Conservation (phyloP, 352 stramenopile species). For the Globisporangium nunn region DNA sequence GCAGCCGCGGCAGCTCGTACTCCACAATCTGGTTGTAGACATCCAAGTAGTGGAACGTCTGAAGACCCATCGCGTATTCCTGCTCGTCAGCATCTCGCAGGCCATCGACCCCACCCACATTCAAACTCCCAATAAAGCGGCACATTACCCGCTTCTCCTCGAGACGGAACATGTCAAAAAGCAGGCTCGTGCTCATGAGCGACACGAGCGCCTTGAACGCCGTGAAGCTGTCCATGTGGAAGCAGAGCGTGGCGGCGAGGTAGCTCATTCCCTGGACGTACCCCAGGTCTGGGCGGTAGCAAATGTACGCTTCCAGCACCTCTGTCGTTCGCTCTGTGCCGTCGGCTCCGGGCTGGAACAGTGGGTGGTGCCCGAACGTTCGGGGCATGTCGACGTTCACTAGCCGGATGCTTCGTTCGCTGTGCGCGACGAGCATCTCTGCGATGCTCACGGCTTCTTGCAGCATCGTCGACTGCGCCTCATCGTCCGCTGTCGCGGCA, state of each 20-base stretch:
- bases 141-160: constrained; percentile 62
- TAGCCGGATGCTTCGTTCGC: constrained; percentile 78
- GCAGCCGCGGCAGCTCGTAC: constrained; percentile 60
- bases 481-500: background rate
- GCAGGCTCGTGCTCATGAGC: constrained; percentile 73
- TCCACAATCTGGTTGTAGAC: constrained; percentile 78
- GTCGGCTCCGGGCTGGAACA: constrained; percentile 70
- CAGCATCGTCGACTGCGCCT: constrained; percentile 23
- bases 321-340: constrained; percentile 68
- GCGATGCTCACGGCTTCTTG: constrained; percentile 67
- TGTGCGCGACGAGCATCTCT: constrained; percentile 72
- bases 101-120: background rate
- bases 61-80: background rate
- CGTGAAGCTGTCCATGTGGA: constrained; percentile 86
- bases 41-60: constrained; percentile 84
- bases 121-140: background rate
- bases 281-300: constrained; percentile 77
- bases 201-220: constrained; percentile 80
- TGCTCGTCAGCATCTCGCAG: background rate
- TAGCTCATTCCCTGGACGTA: constrained; percentile 89
- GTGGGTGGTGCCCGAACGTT: constrained; percentile 74
- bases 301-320: constrained; percentile 82
- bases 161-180: constrained; percentile 88
- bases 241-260: constrained; percentile 72
- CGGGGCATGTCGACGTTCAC: constrained; percentile 81